Evolutionary conservation across 139 green algal genomes (phyloP), one percentile per base, ranked within the genome.

Genomic region (Coelastrella sp.): DNA sequence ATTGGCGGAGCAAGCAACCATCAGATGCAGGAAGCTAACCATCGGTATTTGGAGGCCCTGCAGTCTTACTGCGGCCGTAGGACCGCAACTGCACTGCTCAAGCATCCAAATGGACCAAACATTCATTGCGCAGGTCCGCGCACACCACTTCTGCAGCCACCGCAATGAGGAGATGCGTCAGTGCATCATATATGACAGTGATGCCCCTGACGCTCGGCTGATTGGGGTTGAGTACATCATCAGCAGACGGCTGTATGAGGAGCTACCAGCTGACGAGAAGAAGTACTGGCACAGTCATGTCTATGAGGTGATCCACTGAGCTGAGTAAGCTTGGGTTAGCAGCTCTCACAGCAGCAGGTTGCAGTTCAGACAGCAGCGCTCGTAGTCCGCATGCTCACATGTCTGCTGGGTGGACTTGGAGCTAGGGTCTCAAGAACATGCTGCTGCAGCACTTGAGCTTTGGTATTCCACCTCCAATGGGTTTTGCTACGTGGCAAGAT

Each of bases 181-280:
- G 90, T 97, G 96, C 90, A 57, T 96, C 73, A 93, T 97, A 59
- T 97, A 97, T 78, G 94, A 94, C 60, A 75, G 85, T 20, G 73
- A 23, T 16, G 13, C 80, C 56, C 83, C 93, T 47, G 83, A 93
- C 64, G 96, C 96, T 0, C 93, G 95, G 3, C 93, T 98, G 75
- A 92, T 92, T 58, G 90, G 90, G 22, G 22, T 97, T 16, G 95
- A 98, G 89, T 98, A 97, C 95, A 96, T 98, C 85, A 96, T 98
- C 86, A 91, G 68, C 7, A 86, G 93, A 16, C 71, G 91, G 10
- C 87, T 97, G 58, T 98, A 95, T 89, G 87, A 92, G 74, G 83
- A 47, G 14, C 92, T 98, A 81, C 95, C 96, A 0, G 85, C 90
- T n/a, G 96, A 98, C 58, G 96, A 98, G 89, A 96, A 95, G 92